phyloP scores from a whole-genome alignment of 1,139 yeast species.

The Pichia cactophila region DNA sequence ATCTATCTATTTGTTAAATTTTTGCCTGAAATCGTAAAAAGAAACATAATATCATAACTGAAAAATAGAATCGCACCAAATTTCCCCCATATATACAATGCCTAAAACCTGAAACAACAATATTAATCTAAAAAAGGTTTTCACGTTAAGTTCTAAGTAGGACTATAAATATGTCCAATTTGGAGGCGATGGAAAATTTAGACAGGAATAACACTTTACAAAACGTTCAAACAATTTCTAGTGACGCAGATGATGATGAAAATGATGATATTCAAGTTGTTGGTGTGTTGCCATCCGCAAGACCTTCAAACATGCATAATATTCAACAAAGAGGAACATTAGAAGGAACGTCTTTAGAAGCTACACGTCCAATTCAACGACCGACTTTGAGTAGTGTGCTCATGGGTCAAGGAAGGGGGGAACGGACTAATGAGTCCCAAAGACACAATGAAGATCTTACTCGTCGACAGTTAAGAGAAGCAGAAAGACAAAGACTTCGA shows the following conservation, averaged over 20 bases:
- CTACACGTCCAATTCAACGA: not conserved
- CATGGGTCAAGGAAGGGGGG: not conserved
- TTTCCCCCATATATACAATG: no score
- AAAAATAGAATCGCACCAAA: no score
- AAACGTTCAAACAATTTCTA: not conserved
- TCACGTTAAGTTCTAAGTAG: no score
- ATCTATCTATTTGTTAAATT: not conserved
- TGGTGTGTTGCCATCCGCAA: not conserved
- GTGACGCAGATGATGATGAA: not conserved
- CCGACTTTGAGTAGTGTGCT: not conserved
- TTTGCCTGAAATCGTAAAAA: no score
- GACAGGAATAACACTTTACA: not conserved
- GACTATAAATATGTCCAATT: not conserved
- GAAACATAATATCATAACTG: no score
- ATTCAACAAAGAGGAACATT: not conserved
- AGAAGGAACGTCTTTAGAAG: not conserved
- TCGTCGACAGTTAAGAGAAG: not conserved
- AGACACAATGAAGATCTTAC: not conserved
- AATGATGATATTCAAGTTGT: not conserved
- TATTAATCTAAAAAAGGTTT: no score
- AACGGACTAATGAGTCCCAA: not conserved
- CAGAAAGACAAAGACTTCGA: conserved; percentile 1
- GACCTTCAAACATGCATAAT: not conserved
- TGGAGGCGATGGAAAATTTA: not conserved
- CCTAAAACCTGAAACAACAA: no score